Evolutionary conservation across 768 basidiomycete species (phyloP).

Genomic region (Fomitopsis pulvina): DNA sequence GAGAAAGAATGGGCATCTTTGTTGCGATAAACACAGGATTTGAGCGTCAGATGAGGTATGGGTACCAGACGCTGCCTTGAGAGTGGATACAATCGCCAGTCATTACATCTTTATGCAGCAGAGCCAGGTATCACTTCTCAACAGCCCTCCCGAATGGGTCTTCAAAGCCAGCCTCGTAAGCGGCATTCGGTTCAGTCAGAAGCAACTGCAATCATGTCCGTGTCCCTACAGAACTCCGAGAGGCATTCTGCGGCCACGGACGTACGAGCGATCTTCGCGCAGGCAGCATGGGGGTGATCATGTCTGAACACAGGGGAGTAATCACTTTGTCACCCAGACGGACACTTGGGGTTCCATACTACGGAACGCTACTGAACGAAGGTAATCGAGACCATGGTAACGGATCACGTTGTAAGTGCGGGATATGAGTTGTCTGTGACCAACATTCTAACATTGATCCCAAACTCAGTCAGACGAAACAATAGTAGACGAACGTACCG

Average conservation of each 20-base stretch:
- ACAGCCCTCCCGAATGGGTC: no score
- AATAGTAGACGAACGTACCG: background rate
- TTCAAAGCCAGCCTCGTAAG: conserved; percentile 9
- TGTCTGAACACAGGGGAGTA: conserved; percentile 2
- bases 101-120: no score
- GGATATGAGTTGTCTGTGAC: background rate
- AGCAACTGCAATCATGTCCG: conserved; percentile 3
- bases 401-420: background rate
- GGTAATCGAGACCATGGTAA: background rate
- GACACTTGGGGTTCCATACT: background rate
- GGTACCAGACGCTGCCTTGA: no score
- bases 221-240: conserved; percentile 4
- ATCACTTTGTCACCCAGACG: background rate
- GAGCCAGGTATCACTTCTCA: no score
- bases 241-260: conserved; percentile 7
- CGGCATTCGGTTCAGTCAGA: conserved; percentile 9
- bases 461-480: background rate
- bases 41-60: no score
- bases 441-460: background rate
- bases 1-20: no score
- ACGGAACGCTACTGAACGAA: background rate
- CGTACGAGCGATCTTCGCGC: conserved; percentile 9
- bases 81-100: no score
- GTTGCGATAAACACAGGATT: no score
- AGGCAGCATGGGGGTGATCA: conserved; percentile 7